Evolutionary conservation across 371 early-diverging fungal genomes (phyloP).

Genomic region (Sporodiniella umbellata): DNA sequence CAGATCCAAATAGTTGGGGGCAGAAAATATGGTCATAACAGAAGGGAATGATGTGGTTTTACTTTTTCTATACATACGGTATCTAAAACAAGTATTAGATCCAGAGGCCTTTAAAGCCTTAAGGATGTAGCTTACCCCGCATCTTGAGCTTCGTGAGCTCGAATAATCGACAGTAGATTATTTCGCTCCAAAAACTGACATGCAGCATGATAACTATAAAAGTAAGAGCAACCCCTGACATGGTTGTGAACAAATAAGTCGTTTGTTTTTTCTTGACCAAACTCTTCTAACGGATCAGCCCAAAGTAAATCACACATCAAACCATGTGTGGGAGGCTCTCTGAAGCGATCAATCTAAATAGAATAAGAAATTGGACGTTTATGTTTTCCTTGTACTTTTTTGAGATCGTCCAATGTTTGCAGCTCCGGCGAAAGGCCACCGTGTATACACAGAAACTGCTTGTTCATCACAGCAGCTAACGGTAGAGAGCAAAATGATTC

Average conservation of each 20-base stretch:
- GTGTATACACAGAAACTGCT: conserved; percentile 97
- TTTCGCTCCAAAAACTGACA: conserved; percentile 93
- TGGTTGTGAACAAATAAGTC: conserved; percentile 86
- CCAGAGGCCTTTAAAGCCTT: background rate
- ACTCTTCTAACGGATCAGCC: conserved; percentile 97
- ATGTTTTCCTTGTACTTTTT: conserved; percentile 45
- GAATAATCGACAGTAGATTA: conserved; percentile 88
- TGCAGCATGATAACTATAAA: conserved; percentile 75
- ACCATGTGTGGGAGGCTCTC: conserved; percentile 92
- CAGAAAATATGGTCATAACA: conserved; percentile 96
- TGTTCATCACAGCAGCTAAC: conserved; percentile 93
- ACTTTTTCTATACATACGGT: conserved; percentile 93
- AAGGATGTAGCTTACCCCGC: conserved; percentile 63
- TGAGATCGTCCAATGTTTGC: conserved; percentile 80
- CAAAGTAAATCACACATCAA: conserved; percentile 97
- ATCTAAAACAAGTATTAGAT: conserved; percentile 19
- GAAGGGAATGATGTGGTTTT: conserved; percentile 91
- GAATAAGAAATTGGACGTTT: background rate
- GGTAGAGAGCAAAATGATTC: conserved; percentile 96
- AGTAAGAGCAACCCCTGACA: conserved; percentile 96
- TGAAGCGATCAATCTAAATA: conserved; percentile 82
- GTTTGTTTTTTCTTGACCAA: conserved; percentile 81
- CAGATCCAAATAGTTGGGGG: conserved; percentile 96
- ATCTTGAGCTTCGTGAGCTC: conserved; percentile 99
- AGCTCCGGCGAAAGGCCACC: conserved; percentile 98